Percentiles rank a stretch among this genome's conserved stretches.
Evolutionary conservation across 2,329 filamentous ascomycete species (phyloP).

Genomic region (Paecilomyces sp.): DNA sequence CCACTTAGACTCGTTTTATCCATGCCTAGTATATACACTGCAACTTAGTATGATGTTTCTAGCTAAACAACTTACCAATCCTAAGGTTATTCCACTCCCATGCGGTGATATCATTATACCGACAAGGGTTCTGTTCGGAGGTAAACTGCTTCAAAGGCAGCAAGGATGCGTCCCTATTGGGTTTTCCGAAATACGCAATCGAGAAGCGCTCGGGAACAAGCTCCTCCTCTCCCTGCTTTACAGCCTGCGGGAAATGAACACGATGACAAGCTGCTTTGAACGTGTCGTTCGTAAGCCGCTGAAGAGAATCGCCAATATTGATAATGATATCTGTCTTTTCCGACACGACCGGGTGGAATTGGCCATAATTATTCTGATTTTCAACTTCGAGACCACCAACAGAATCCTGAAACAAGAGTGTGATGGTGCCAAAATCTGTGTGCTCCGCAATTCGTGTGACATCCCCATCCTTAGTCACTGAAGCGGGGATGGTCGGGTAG

Average conservation of each 20-base stretch:
- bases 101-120: not conserved
- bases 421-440: slow-evolving; percentile 49
- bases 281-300: slow-evolving; percentile 44
- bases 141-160: not conserved
- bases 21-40: not conserved
- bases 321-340: slow-evolving; percentile 44
- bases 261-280: slow-evolving; percentile 48
- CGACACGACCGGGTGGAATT: slow-evolving; percentile 4
- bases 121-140: not conserved
- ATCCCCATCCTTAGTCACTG: slow-evolving; percentile 56
- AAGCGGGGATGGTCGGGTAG: slow-evolving; percentile 58
- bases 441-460: slow-evolving; percentile 36
- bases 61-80: not conserved
- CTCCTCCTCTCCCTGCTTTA: not conserved
- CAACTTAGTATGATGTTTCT: not conserved
- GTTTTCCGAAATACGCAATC: slow-evolving; percentile 52
- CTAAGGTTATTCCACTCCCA: not conserved
- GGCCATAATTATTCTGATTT: not conserved
- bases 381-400: slow-evolving; percentile 49
- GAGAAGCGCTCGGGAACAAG: slow-evolving; percentile 38
- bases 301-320: slow-evolving; percentile 48
- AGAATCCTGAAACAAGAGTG: slow-evolving; percentile 44
- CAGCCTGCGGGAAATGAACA: slow-evolving; percentile 26
- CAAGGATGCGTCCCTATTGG: slow-evolving; percentile 43
- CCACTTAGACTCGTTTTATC: not conserved